Percentiles rank a stretch among this genome's conserved stretches.
Conservation (phyloP, 352 stramenopile genomes). For the Phytopythium mirpurense region DNA sequence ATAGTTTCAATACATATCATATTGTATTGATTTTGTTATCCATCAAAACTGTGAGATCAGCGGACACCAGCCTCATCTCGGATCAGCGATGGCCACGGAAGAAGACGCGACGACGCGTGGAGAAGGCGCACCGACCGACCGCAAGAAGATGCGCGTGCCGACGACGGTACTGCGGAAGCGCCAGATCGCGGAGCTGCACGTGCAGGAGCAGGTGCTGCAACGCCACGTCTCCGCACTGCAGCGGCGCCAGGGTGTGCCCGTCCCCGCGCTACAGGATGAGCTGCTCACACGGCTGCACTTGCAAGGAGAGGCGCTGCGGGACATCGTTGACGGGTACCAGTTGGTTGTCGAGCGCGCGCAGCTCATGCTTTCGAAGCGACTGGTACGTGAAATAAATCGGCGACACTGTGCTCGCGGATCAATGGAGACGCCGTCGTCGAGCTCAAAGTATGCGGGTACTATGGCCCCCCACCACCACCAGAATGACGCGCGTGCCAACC, state of each 20-base stretch:
- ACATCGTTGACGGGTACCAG: neutral
- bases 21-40: neutral
- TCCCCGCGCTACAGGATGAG: neutral
- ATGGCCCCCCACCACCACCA: too few relatives aligned
- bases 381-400: too few relatives aligned
- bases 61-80: too few relatives aligned
- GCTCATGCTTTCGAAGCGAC: slow-evolving; percentile 3
- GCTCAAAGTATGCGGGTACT: too few relatives aligned
- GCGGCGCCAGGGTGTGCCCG: neutral
- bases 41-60: too few relatives aligned
- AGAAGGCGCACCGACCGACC: neutral
- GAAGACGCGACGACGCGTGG: neutral
- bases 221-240: neutral
- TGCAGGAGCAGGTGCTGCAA: neutral
- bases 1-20: neutral
- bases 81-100: neutral
- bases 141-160: neutral
- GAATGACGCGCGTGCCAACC: slow-evolving; percentile 12
- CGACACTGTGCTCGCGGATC: too few relatives aligned
- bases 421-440: too few relatives aligned
- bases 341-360: slow-evolving; percentile 1
- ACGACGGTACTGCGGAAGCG: slow-evolving; percentile 1
- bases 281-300: neutral
- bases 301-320: slow-evolving; percentile 1
- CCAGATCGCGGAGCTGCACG: slow-evolving; percentile 3